Conservation (phyloP, 805 yeast genomes). For the Geotrichum ghanense region DNA sequence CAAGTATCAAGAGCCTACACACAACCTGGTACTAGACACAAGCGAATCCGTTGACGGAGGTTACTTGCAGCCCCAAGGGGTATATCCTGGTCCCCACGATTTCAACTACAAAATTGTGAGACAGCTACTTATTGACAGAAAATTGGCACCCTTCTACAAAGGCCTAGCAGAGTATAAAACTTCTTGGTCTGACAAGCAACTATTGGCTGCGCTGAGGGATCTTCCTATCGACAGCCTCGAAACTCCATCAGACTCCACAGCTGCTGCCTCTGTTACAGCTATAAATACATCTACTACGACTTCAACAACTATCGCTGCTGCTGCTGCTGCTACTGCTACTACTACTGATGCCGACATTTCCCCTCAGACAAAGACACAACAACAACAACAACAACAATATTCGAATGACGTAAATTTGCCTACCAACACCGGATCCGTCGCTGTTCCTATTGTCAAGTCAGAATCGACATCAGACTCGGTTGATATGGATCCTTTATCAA, state of each 20-base stretch:
- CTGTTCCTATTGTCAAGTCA: constrained; percentile 5
- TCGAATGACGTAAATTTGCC: not conserved
- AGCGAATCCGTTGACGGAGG: constrained; percentile 87
- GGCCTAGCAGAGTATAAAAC: constrained; percentile 75
- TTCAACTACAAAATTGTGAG: constrained; percentile 67
- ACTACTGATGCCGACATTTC: too few relatives aligned
- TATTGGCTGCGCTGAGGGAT: constrained; percentile 33
- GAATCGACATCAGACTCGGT: too few relatives aligned
- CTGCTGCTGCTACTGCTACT: not conserved
- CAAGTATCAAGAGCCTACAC: not conserved
- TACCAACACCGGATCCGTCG: not conserved
- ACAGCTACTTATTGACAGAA: constrained; percentile 53
- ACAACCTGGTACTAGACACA: constrained; percentile 18
- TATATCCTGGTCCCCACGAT: constrained; percentile 65
- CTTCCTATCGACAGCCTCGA: constrained; percentile 11
- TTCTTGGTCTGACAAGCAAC: constrained; percentile 59
- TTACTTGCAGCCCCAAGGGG: constrained; percentile 81
- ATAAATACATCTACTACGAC: not conserved
- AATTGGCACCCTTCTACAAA: constrained; percentile 79
- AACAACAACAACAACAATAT: not conserved
- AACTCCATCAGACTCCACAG: constrained; percentile 8
- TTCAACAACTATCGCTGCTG: not conserved
- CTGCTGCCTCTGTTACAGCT: constrained; percentile 1
- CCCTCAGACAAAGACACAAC: too few relatives aligned
- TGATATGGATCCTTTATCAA: constrained; percentile 2